Percentiles rank a stretch among this genome's conserved stretches.
Conservation (phyloP, 78 protist species). For the Chrysochromulina tobinii region DNA sequence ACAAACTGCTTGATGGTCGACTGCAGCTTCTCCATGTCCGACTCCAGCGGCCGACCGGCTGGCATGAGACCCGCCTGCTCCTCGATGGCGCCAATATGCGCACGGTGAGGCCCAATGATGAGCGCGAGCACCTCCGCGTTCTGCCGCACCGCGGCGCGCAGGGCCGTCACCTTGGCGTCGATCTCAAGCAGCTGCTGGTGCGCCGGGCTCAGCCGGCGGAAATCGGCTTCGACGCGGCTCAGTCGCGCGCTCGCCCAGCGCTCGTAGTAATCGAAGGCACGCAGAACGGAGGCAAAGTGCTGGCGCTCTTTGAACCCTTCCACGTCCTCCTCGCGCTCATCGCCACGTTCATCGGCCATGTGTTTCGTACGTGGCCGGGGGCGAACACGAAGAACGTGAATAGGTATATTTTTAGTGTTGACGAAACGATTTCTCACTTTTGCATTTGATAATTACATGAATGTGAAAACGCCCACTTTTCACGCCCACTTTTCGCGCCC, state of each 20-base stretch:
- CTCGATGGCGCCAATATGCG: background rate
- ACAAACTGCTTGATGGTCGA: slow-evolving; percentile 17
- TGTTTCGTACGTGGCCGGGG: too few species aligned
- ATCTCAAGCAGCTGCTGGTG: too few species aligned
- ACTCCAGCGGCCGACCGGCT: background rate
- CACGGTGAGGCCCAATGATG: background rate
- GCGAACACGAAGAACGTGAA: too few species aligned
- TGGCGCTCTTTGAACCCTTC: background rate
- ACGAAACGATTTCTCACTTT: too few species aligned
- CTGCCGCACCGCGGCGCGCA: background rate
- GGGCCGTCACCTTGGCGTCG: background rate
- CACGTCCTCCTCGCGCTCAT: too few species aligned
- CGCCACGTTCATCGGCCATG: too few species aligned
- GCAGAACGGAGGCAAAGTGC: background rate
- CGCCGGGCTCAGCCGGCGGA: background rate
- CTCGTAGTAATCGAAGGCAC: background rate
- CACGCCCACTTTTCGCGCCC: too few species aligned
- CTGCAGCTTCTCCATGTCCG: slow-evolving; percentile 23
- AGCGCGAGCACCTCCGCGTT: background rate
- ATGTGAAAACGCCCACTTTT: too few species aligned
- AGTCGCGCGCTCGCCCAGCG: background rate
- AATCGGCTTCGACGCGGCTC: background rate
- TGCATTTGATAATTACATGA: too few species aligned
- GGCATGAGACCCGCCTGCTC: background rate
- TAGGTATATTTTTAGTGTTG: too few species aligned